Percentiles rank a stretch among this genome's conserved stretches.
Evolutionary conservation across 129 eudicot genomes (phyloP).

Genomic region (Solidago caesia): DNA sequence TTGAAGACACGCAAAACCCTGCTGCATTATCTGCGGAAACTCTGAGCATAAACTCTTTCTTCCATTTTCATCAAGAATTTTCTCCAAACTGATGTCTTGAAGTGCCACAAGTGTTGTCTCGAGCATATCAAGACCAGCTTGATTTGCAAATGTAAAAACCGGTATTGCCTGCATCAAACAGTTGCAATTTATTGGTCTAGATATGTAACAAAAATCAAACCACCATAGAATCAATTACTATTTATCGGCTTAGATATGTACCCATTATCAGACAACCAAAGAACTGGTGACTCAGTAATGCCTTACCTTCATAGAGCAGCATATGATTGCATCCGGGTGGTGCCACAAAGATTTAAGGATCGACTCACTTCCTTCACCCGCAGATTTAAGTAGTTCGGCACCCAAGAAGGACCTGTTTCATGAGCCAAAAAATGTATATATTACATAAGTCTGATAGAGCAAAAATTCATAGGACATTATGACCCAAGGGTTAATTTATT

Average conservation of each 20-base stretch:
- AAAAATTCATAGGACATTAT: background rate
- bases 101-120: constrained; percentile 59
- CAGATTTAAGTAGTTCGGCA: constrained; percentile 62
- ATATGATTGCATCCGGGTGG: constrained; percentile 81
- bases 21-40: constrained; percentile 72
- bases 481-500: background rate
- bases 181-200: background rate
- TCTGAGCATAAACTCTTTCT: constrained; percentile 33
- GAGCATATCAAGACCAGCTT: constrained; percentile 55
- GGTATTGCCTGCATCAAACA: constrained; percentile 40
- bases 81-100: constrained; percentile 81
- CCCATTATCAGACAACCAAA: background rate
- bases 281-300: background rate
- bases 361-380: constrained; percentile 61
- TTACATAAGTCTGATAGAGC: background rate
- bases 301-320: constrained; percentile 84
- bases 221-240: background rate
- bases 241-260: background rate
- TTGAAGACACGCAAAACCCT: constrained; percentile 36
- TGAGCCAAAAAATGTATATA: background rate
- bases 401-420: constrained; percentile 64
- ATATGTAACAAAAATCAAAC: background rate
- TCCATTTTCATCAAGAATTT: constrained; percentile 49
- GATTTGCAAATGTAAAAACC: constrained; percentile 47
- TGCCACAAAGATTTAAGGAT: constrained; percentile 78